These are phyloP conservation scores for Kernera saxatilis DNA, from an alignment of 345 rosid genomes.

Conservation along the genomic window DNA sequence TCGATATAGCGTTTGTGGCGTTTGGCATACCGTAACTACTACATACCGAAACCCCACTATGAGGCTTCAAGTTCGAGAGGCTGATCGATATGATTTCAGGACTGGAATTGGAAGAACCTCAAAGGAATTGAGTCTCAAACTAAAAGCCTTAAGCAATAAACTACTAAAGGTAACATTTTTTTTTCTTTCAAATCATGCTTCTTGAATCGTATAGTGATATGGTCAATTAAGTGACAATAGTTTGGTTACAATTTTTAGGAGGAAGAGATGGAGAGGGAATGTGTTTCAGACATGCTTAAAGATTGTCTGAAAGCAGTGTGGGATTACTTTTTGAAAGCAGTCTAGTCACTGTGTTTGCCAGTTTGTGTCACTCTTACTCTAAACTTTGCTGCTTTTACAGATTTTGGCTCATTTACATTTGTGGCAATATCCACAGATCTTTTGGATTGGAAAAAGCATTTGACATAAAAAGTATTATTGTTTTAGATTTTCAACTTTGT, in stretches of 20 bases:
- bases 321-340: constrained; percentile 10
- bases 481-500: constrained; percentile 10
- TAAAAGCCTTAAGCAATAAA: constrained; percentile 32
- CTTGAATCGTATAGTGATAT: neutral
- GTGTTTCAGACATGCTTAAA: constrained; percentile 22
- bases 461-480: neutral
- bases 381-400: neutral
- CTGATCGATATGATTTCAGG: constrained; percentile 53
- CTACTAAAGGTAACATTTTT: constrained; percentile 14
- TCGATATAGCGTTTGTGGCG: constrained; percentile 40
- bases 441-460: neutral
- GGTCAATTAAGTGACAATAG: neutral
- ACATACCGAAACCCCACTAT: constrained; percentile 32
- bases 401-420: neutral
- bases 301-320: constrained; percentile 16
- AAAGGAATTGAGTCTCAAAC: constrained; percentile 39
- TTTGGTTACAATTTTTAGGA: neutral
- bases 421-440: neutral
- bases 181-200: neutral
- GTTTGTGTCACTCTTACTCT: constrained; percentile 2
- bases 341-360: constrained; percentile 8
- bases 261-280: constrained; percentile 2
- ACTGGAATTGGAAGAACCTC: constrained; percentile 32
- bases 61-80: constrained; percentile 47
- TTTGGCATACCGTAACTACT: constrained; percentile 41